Percentiles rank a stretch among this genome's conserved stretches.
phyloP scores from a whole-genome alignment of 441 rosid species.

The Arabidopsis hybrid region DNA sequence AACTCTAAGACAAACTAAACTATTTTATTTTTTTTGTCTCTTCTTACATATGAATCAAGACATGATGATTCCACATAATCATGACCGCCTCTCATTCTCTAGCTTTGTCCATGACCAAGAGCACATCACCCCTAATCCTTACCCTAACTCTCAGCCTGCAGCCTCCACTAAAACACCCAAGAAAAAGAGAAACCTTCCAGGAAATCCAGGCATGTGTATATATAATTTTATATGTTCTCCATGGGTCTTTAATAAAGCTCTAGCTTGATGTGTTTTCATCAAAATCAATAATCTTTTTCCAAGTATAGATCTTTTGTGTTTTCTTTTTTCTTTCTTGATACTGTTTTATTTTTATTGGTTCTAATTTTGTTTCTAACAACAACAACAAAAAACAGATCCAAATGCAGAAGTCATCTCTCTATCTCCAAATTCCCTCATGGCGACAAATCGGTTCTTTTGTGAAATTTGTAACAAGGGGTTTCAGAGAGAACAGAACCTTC shows the following conservation, averaged over 20 bases:
- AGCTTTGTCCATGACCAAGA: conserved; percentile 43
- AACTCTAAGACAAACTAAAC: neutral
- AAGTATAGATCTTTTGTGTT: neutral
- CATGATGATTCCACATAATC: conserved; percentile 24
- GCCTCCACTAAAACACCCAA: conserved; percentile 43
- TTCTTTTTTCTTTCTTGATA: conserved; percentile 2
- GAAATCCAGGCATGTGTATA: conserved; percentile 56
- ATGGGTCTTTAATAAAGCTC: too few species aligned
- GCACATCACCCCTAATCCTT: conserved; percentile 52
- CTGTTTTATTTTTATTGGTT: neutral
- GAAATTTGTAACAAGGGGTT: conserved; percentile 71
- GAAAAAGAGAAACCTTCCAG: conserved; percentile 65
- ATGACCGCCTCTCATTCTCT: conserved; percentile 19
- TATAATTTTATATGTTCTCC: too few species aligned
- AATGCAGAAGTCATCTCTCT: conserved; percentile 45
- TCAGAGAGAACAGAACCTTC: conserved; percentile 68
- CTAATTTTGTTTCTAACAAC: neutral
- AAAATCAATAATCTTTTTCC: too few species aligned
- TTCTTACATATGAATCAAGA: conserved; percentile 23
- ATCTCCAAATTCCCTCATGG: conserved; percentile 65
- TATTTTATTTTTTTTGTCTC: neutral
- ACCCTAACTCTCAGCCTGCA: conserved; percentile 11
- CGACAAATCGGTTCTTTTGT: conserved; percentile 63
- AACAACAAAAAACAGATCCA: conserved; percentile 21
- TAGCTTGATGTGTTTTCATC: too few species aligned